Base-by-base conservation (phyloP, 768 basidiomycete genomes). In the Trametes gibbosa region DNA sequence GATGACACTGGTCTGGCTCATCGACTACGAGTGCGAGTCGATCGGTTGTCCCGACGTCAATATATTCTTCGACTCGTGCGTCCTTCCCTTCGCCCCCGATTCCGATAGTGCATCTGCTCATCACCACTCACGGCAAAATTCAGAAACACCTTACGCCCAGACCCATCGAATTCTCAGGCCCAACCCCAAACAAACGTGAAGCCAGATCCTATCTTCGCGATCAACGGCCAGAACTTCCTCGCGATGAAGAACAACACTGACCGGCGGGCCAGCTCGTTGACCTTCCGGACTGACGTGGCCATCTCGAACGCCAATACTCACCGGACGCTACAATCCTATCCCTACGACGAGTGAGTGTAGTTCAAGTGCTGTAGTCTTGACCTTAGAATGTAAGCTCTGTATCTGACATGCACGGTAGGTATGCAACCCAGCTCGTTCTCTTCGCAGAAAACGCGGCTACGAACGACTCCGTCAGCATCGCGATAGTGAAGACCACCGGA, bases 41-140 rank as follows among this genome's bases (percentile, higher is more conserved):
- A 54, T 54, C 19, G 48, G 56, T 1, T 64, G 63, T 25, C 59
- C 59, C 13, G 63, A 64, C 29, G 59, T 58, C 24, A 50, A 61
- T 27, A 51, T 64, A 5, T 64, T 46, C 41, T 64, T 64, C 16
- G 63, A 64, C 25, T 42, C 56, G 63, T 64, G 29, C 10, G 63
- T 57, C 29, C 21, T 16, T 35, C 8, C 0, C 12, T 19, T n/a
- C 24, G 9, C 21, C 10, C 2, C 17, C 10, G 7, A 13, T n/a
- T 16, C n/a, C 29, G 14, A 37, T 1, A 29, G 2, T 19, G 5
- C 19, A 5, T 34, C n/a, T 5, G 6, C 13, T 29, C 14, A 17
- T 17, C 16, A 24, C 34, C 17, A 9, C n/a, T 35, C 24, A 17
- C 49, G 29, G 29, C 29, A 10, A 10, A 5, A 32, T 32, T 4